Base-by-base conservation (phyloP, 2,329 filamentous ascomycete species). In the Myrmaecium sp. region DNA sequence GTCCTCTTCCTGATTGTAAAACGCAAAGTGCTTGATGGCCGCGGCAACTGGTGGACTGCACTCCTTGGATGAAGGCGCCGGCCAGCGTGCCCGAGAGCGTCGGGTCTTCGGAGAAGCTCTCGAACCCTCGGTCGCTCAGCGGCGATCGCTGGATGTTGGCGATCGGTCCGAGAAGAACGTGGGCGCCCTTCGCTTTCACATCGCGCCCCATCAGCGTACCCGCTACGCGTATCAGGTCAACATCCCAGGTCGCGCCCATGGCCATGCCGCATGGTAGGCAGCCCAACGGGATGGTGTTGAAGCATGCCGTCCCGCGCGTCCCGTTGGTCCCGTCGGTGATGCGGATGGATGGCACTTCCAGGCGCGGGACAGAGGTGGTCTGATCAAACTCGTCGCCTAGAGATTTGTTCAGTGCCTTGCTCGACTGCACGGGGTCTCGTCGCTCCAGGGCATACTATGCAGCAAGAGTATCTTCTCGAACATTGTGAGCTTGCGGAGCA, bases 111-210 rank as follows among this genome's bases (percentile, higher is more conserved):
- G 69, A 67, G 41, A 69, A 78, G 1, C 66, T 75, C 45, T 82
- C 76, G 36, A 86, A 89, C 33, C 82, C 82, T 31, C 80, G 66
- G 5, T 80, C 80, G 4, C 79, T 79, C 0, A 89, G 60, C 0
- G 80, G 80, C 30, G 78, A 76, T 9, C 80, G 67, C 39, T 89
- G 80, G 55, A 81, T 74, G 51, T 79, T 83, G 30, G 82, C 74
- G 0, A 78, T 83, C 1, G 77, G 78, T 0, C 74, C 79, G 2
- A 86, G 62, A 5, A 84, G 58, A 22, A 84, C 65, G 33, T 79
- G 67, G 15, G 75, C 73, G 4, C 76, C 75, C 43, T 80, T 74
- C 5, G 76, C 75, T 36, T 69, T 73, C 13, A 64, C 64, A 48
- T 86, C 79, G 9, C 71, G 57, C 2, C 72, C 79, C 35, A 84